Evolutionary conservation across 345 rosid species (phyloP).

Genomic region (Angophora floribunda): DNA sequence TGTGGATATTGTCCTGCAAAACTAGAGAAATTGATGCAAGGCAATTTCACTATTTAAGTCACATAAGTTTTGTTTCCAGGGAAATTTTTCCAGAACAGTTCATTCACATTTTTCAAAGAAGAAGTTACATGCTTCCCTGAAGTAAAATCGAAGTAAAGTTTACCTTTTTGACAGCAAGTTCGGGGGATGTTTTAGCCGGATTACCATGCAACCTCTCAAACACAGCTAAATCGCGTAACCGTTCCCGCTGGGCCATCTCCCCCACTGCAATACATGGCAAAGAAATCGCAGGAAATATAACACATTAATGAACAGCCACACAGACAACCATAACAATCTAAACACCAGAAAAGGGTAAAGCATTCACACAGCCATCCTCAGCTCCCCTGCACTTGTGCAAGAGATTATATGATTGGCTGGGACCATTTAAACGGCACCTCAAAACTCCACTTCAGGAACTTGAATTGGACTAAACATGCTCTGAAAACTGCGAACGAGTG

Average conservation of each 20-base stretch:
- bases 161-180: constrained; percentile 88
- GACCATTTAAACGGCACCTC: not conserved
- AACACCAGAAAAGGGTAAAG: not conserved
- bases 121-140: not conserved
- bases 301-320: not conserved
- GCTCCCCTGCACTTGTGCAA: not conserved
- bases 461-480: not conserved
- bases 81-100: not conserved
- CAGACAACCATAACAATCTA: not conserved
- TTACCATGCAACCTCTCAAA: constrained; percentile 83
- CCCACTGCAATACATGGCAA: constrained; percentile 20
- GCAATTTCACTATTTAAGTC: not conserved
- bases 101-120: not conserved
- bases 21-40: constrained; percentile 26
- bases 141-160: not conserved
- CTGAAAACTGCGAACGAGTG: not conserved
- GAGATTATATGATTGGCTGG: not conserved
- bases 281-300: not conserved
- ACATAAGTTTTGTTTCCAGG: not conserved
- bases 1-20: constrained; percentile 83
- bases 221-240: constrained; percentile 62
- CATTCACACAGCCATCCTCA: not conserved
- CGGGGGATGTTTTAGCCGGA: constrained; percentile 52
- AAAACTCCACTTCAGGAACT: not conserved
- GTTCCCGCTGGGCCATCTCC: constrained; percentile 70